Evolutionary conservation across 176 grass and related monocot genomes (phyloP).

Genomic region (Pontederia paniculata): DNA sequence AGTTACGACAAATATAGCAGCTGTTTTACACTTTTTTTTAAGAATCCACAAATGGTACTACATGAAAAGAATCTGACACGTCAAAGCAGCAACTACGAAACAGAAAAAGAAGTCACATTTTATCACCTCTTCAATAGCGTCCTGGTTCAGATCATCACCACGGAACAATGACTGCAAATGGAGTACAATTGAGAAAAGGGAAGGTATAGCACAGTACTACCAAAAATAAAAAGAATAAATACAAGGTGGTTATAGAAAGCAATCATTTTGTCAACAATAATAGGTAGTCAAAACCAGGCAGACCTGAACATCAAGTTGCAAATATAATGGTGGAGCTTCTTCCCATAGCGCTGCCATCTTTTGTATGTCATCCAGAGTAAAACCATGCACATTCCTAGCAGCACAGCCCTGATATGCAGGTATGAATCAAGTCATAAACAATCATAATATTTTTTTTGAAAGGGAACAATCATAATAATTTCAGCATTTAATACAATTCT

Average conservation of each 20-base stretch:
- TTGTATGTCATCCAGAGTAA: slow-evolving; percentile 66
- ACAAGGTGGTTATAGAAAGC: not conserved
- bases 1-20: no score
- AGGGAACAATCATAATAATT: no score
- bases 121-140: slow-evolving; percentile 91
- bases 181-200: not conserved
- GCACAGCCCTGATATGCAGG: slow-evolving; percentile 56
- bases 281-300: slow-evolving; percentile 14
- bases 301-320: slow-evolving; percentile 78
- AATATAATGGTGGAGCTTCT: slow-evolving; percentile 73
- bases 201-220: no score
- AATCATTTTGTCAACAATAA: not conserved
- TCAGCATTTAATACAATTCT: not conserved
- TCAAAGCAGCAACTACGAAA: no score
- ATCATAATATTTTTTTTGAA: no score
- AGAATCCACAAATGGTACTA: no score
- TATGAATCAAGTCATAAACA: slow-evolving; percentile 11
- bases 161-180: slow-evolving; percentile 71
- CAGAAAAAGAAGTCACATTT: not conserved
- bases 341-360: slow-evolving; percentile 87
- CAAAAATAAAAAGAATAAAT: no score
- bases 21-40: no score
- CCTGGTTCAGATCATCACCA: slow-evolving; percentile 60
- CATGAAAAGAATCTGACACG: no score
- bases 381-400: slow-evolving; percentile 86